Base-by-base conservation (phyloP, 192 early-diverging fungal species). In the Umbelopsis sp. region DNA sequence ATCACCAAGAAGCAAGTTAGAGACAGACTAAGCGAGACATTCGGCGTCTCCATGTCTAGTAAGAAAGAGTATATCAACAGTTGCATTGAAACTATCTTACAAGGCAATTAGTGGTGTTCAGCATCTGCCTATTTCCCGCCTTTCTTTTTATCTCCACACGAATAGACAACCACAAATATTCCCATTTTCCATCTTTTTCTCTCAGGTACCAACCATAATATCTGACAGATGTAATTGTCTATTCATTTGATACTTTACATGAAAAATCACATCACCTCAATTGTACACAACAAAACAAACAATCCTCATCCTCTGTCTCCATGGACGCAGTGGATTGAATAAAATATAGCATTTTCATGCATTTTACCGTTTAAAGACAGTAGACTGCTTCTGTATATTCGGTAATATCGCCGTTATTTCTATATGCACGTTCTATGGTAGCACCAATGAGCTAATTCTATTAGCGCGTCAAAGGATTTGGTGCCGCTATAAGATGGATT, bases 1-100 rank as follows among this genome's bases (percentile, higher is more conserved):
- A 82, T 95, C 47, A 96, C 95, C 46, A 97, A 97, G 85, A 93
- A 92, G 78, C 90, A 91, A 74, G 91, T 97, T 67, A 80, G 94
- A 15, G 89, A 91, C 58, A 84, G 91, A 68, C 74, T 94, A 46
- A 67, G 87, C 58, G 72, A 71, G 9, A 66, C 81, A 51, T 96
- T 97, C 84, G 90, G 91, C 16, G 84, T 94, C 35, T 95, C 97
- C 61, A 84, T 97, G 85, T 88, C 87, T 46, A 77, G 82, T 21
- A 81, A 88, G 49, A 97, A 96, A 81, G 90, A 92, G 27, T 90
- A 85, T 61, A 97, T 98, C 81, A 97, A 97, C 76, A 80, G 84
- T 61, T 91, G 91, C 74, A 97, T 98, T 73, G 93, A 95, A 71
- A 81, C 72, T 67, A 69, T 80, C 33, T 70, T 86, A 20, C 83